phyloP scores from a whole-genome alignment of 257 asterid species.

The Solanum sitiens region DNA sequence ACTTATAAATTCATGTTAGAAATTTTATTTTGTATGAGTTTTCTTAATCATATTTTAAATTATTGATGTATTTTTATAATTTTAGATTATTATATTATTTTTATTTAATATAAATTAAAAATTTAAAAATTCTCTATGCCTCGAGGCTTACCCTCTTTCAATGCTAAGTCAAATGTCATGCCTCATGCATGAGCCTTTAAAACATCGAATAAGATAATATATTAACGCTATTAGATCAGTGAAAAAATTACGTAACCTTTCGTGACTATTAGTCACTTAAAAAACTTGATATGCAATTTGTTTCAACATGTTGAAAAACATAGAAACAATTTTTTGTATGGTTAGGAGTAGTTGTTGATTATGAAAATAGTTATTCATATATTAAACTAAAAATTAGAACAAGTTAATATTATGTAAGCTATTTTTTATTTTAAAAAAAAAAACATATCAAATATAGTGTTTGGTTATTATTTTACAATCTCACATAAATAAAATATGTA shows the following conservation, averaged over 20 bases:
- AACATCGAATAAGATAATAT: neutral
- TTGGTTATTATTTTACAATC: neutral
- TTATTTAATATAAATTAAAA: no score
- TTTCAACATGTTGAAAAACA: neutral
- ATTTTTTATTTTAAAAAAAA: no score
- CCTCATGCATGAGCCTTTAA: no score
- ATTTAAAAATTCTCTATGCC: no score
- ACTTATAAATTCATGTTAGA: no score
- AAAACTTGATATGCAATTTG: neutral
- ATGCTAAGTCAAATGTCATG: no score
- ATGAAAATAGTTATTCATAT: neutral
- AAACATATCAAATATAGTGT: no score
- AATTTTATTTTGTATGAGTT: no score
- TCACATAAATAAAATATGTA: neutral
- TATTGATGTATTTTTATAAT: no score
- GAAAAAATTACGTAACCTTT: neutral
- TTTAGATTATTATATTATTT: no score
- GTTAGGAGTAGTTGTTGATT: neutral
- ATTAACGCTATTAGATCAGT: neutral
- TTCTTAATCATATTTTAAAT: no score
- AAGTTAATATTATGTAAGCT: neutral
- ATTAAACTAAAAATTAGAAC: no score
- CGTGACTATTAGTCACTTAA: neutral
- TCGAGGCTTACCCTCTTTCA: accelerated
- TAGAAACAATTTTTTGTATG: neutral